Evolutionary conservation across 2,329 filamentous ascomycete species (phyloP).

Genomic region (Westerdykella aurantiaca): DNA sequence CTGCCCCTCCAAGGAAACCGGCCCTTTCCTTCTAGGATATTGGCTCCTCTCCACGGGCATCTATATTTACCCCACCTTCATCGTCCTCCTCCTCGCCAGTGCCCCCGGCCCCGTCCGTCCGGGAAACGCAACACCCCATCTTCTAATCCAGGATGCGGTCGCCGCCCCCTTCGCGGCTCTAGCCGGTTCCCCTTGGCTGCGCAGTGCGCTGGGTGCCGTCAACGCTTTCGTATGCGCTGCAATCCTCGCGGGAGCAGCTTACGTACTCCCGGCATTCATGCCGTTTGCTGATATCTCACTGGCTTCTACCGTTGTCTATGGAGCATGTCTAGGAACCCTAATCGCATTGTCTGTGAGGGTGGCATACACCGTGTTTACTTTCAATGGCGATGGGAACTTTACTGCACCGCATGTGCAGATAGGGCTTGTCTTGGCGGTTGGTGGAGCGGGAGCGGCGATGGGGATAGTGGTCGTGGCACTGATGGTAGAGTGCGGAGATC

Average conservation of each 20-base stretch:
- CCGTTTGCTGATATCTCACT: slow-evolving; percentile 1
- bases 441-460: background rate
- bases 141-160: slow-evolving; percentile 3
- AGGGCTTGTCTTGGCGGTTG: slow-evolving; percentile 1
- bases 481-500: background rate
- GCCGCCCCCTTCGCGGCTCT: slow-evolving; percentile 6
- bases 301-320: slow-evolving; percentile 3
- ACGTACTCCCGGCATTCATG: slow-evolving; percentile 3
- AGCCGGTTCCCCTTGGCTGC: background rate
- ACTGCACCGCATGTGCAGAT: background rate
- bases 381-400: background rate
- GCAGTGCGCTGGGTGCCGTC: slow-evolving; percentile 4
- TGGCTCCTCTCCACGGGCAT: slow-evolving; percentile 5
- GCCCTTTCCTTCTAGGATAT: slow-evolving; percentile 5
- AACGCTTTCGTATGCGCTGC: slow-evolving; percentile 5
- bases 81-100: slow-evolving; percentile 7
- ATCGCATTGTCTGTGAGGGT: slow-evolving; percentile 6
- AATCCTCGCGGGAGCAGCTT: slow-evolving; percentile 1
- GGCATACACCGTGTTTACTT: slow-evolving; percentile 1
- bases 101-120: slow-evolving; percentile 4
- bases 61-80: slow-evolving; percentile 11
- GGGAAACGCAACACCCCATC: background rate
- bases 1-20: slow-evolving; percentile 1
- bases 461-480: background rate
- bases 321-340: slow-evolving; percentile 6